These are phyloP conservation scores for Vaccinium darrowii DNA, from an alignment of 148 eudicot genomes.

Conservation along the genomic window DNA sequence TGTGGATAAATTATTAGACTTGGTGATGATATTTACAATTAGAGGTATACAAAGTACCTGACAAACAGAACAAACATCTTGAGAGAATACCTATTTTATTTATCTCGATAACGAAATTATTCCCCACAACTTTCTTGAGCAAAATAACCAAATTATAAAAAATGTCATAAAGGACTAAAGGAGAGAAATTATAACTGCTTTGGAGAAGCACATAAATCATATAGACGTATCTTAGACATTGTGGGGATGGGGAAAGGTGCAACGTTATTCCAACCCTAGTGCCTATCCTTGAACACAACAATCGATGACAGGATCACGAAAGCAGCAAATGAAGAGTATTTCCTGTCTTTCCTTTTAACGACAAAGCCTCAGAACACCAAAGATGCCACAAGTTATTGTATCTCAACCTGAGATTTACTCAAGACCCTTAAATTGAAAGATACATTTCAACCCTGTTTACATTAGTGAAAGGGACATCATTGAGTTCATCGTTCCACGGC, in stretches of 20 bases:
- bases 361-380: background rate
- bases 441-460: background rate
- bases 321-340: background rate
- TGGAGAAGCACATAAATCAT: background rate
- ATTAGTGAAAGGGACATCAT: background rate
- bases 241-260: background rate
- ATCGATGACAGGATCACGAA: background rate
- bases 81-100: background rate
- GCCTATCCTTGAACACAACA: background rate
- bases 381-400: background rate
- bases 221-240: background rate
- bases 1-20: background rate
- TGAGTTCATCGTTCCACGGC: background rate
- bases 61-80: background rate
- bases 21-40: background rate
- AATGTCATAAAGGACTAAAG: background rate
- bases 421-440: background rate
- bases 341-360: background rate
- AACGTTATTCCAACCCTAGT: background rate
- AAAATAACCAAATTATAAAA: background rate
- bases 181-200: background rate
- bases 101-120: background rate
- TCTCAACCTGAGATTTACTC: background rate
- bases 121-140: background rate
- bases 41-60: background rate